Base-by-base conservation (phyloP, 768 basidiomycete genomes). In the Ephemerocybe angulata region DNA sequence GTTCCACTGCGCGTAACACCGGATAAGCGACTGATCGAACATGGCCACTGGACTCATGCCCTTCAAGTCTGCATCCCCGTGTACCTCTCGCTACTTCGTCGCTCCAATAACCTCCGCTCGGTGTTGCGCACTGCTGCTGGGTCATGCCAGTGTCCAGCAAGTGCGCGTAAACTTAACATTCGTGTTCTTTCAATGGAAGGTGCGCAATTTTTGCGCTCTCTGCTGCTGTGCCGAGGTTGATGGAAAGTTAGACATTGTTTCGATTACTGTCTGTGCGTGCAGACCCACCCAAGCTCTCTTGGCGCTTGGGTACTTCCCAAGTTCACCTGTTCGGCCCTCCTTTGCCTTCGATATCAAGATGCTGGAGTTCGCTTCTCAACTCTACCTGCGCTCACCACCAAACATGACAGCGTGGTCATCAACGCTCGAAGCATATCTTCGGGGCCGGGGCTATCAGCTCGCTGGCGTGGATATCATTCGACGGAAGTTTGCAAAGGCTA, bases 261-360 rank as follows among this genome's bases (percentile, higher is more conserved):
- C n/a, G 1, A 28, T 49, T 3, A n/a, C 12, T 2, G 28, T 49
- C 11, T 49, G 47, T 21, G n/a, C 47, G 1, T 49, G 47, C 29
- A 13, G n/a, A 33, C 28, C 47, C 3, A 17, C 12, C 12, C 11
- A 30, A 12, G 17, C 10, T 31, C 65, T 71, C 8, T 47, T 72
- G 3, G 25, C 46, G 37, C 28, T n/a, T 2, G 66, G 64, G 1
- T 56, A 63, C 19, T 70, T 72, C 49, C 63, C 70, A 15, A 67
- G 62, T 35, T 57, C 67, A 5, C 72, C 71, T 0, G 17, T 62
- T 3, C 51, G 42, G 0, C 72, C 72, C 6, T 62, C 65, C 10
- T 55, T 74, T 3, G 72, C 68, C 12, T 64, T 74, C 1, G 66
- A 71, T 49, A 28, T 73, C 17, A 56, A 55, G 31, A 58, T 72